Percentiles rank a stretch among this genome's conserved stretches.
Evolutionary conservation across 805 yeast genomes (phyloP).

Genomic region (Sungouiozyma intestinalis): DNA sequence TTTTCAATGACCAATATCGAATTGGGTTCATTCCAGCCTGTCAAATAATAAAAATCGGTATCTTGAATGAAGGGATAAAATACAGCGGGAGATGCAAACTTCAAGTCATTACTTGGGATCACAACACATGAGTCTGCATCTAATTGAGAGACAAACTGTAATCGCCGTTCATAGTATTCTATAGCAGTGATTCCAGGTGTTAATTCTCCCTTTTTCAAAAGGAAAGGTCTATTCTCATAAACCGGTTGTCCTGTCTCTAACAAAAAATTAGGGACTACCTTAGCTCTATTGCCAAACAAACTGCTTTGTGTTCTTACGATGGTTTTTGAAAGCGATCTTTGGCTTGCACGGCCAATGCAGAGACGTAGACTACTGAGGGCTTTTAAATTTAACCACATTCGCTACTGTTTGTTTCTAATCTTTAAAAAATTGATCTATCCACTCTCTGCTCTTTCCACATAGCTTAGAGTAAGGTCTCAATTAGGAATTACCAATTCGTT

Average conservation of each 20-base stretch:
- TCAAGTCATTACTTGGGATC: slow-evolving; percentile 58
- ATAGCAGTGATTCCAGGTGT: slow-evolving; percentile 81
- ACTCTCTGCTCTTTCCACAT: too few relatives aligned
- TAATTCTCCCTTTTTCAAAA: slow-evolving; percentile 63
- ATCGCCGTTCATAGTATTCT: slow-evolving; percentile 71
- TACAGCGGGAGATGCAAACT: slow-evolving; percentile 82
- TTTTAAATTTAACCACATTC: too few relatives aligned
- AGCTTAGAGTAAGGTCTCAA: too few relatives aligned
- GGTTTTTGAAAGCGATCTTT: too few relatives aligned
- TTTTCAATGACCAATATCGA: slow-evolving; percentile 61
- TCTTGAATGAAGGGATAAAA: slow-evolving; percentile 90
- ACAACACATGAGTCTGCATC: slow-evolving; percentile 56
- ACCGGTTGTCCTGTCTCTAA: slow-evolving; percentile 71
- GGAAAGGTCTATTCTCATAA: slow-evolving; percentile 71
- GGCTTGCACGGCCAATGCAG: too few relatives aligned
- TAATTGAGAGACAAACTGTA: slow-evolving; percentile 43
- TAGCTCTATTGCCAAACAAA: background rate
- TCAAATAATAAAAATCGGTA: slow-evolving; percentile 73
- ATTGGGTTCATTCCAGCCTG: slow-evolving; percentile 91
- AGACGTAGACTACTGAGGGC: too few relatives aligned
- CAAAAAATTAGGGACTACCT: background rate
- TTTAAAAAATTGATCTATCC: too few relatives aligned
- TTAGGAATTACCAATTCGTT: too few relatives aligned
- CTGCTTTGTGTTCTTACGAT: background rate
- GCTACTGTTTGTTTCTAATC: too few relatives aligned